Percentiles rank a stretch among this genome's conserved stretches.
Conservation (phyloP, 139 green algal species). For the Chlorella sp. region DNA sequence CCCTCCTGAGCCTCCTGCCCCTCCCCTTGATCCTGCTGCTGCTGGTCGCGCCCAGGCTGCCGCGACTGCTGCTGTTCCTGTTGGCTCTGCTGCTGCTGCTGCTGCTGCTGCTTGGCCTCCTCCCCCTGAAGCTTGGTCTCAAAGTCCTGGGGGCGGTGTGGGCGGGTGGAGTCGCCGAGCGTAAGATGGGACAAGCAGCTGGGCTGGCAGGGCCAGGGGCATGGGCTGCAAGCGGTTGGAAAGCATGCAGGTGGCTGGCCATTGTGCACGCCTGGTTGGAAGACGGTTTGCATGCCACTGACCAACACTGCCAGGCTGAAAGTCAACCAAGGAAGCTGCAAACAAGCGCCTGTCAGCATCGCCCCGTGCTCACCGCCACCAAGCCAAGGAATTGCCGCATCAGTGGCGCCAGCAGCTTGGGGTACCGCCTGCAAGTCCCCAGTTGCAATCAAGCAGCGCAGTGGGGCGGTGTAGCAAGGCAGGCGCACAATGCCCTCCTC, state of each 20-base stretch:
- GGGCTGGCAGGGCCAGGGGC: too few relatives aligned
- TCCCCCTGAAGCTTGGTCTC: conserved; percentile 69
- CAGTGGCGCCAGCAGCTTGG: conserved; percentile 79
- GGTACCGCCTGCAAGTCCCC: conserved; percentile 58
- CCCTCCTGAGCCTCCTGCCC: neutral
- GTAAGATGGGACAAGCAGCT: too few relatives aligned
- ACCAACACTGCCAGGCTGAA: too few relatives aligned
- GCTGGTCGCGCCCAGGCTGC: conserved; percentile 30
- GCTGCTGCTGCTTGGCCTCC: conserved; percentile 50
- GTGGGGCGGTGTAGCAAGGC: too few relatives aligned
- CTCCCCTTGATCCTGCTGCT: conserved; percentile 38
- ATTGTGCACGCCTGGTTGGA: too few relatives aligned
- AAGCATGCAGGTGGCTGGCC: too few relatives aligned
- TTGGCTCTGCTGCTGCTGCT: conserved; percentile 44
- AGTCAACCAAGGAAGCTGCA: too few relatives aligned
- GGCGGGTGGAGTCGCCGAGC: too few relatives aligned
- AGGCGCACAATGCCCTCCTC: too few relatives aligned
- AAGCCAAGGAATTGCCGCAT: conserved; percentile 86
- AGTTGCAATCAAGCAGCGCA: too few relatives aligned
- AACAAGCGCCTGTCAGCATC: neutral
- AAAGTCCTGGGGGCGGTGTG: conserved; percentile 77
- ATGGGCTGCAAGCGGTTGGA: too few relatives aligned
- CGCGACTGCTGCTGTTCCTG: conserved; percentile 52
- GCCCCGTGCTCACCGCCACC: conserved; percentile 62
- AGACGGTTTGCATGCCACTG: too few relatives aligned